Evolutionary conservation across 2,329 filamentous ascomycete species (phyloP).

Genomic region (Diaporthe vaccinii): DNA sequence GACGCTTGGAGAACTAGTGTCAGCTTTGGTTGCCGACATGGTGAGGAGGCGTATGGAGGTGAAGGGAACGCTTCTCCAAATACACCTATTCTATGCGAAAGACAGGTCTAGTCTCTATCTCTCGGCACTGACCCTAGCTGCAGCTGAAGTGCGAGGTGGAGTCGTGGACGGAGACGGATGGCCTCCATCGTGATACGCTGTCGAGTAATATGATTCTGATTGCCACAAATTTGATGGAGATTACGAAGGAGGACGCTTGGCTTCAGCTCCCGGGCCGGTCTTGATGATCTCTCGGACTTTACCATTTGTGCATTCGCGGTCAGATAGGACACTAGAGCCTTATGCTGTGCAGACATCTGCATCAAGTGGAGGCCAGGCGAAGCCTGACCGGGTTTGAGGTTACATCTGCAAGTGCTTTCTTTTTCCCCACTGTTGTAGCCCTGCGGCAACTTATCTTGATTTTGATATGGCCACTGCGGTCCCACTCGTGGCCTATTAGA

Average conservation of each 20-base stretch:
- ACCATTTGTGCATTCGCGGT: neutral
- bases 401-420: neutral
- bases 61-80: neutral
- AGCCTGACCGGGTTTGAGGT: neutral
- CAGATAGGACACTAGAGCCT: neutral
- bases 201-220: neutral
- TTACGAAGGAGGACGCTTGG: neutral
- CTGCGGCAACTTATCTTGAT: neutral
- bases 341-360: neutral
- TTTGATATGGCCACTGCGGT: neutral
- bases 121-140: constrained; percentile 1
- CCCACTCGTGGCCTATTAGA: neutral
- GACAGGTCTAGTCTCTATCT: neutral
- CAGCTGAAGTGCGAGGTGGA: constrained; percentile 5
- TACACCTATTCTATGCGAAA: neutral
- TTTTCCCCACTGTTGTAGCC: neutral
- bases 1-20: constrained; percentile 9
- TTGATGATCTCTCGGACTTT: neutral
- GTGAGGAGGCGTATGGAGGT: neutral
- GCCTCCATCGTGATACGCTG: neutral
- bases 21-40: neutral
- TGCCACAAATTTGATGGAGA: neutral
- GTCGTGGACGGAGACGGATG: neutral
- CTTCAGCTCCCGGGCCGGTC: neutral
- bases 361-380: neutral